Conservation (phyloP, 306 rosid genomes). For the Fragaria iinumae region DNA sequence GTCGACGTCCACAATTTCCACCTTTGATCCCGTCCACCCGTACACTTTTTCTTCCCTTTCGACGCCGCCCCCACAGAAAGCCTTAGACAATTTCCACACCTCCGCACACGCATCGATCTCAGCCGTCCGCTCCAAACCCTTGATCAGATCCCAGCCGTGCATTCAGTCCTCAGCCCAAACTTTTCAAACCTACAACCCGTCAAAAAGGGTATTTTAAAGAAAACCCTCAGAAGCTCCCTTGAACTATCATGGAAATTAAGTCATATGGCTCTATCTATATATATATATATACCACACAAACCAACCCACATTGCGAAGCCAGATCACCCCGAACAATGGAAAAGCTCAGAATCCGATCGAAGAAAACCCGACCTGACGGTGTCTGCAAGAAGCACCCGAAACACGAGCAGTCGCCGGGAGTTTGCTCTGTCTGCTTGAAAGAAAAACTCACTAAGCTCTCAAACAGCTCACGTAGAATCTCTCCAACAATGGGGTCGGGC, state of each 20-base stretch:
- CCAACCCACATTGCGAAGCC: neutral
- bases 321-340: slow-evolving; percentile 26
- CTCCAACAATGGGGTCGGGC: neutral
- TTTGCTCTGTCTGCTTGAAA: slow-evolving; percentile 69
- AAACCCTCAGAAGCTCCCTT: slow-evolving; percentile 42
- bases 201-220: slow-evolving; percentile 43
- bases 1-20: neutral
- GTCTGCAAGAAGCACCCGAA: slow-evolving; percentile 78
- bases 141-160: slow-evolving; percentile 31
- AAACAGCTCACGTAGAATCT: slow-evolving; percentile 1
- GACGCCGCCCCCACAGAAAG: slow-evolving; percentile 50
- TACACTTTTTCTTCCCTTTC: slow-evolving; percentile 13
- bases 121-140: slow-evolving; percentile 27
- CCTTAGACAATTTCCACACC: neutral
- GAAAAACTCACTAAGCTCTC: slow-evolving; percentile 50
- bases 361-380: slow-evolving; percentile 28
- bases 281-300: slow-evolving; percentile 9
- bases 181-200: slow-evolving; percentile 44
- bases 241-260: slow-evolving; percentile 40
- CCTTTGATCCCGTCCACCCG: slow-evolving; percentile 11
- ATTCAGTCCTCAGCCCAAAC: slow-evolving; percentile 27
- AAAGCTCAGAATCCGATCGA: slow-evolving; percentile 22
- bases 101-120: slow-evolving; percentile 12
- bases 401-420: slow-evolving; percentile 79
- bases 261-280: slow-evolving; percentile 7